Evolutionary conservation across 2,329 filamentous ascomycete species (phyloP).

Genomic region (Acarospora socialis): DNA sequence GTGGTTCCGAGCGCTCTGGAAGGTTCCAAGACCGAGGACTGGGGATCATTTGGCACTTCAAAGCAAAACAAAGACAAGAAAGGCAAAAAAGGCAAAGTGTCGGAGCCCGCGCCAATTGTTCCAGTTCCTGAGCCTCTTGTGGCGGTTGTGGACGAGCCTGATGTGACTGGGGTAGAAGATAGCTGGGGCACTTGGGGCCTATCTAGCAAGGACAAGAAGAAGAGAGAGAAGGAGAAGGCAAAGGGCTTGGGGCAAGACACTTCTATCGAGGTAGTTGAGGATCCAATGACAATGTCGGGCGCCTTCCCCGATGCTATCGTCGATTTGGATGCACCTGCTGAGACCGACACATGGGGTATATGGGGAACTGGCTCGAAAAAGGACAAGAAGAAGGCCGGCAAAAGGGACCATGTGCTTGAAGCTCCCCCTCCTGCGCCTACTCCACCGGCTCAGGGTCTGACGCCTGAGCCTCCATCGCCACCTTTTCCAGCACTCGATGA

Average conservation of each 20-base stretch:
- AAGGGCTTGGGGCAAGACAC: too few species aligned
- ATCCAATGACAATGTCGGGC: slow-evolving; percentile 11
- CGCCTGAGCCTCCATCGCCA: slow-evolving; percentile 23
- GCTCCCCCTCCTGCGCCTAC: slow-evolving; percentile 35
- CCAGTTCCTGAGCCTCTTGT: slow-evolving; percentile 4
- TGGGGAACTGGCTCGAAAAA: slow-evolving; percentile 31
- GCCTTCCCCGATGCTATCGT: slow-evolving; percentile 9
- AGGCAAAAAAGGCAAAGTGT: slow-evolving; percentile 13
- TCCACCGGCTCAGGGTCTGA: slow-evolving; percentile 31
- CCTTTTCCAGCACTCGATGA: slow-evolving; percentile 17
- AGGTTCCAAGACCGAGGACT: slow-evolving; percentile 3
- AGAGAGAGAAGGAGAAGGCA: slow-evolving; percentile 21
- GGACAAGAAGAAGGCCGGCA: slow-evolving; percentile 32
- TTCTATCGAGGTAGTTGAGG: slow-evolving; percentile 9
- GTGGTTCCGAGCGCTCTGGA: slow-evolving; percentile 6
- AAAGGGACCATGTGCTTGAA: slow-evolving; percentile 21
- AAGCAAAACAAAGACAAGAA: slow-evolving; percentile 27
- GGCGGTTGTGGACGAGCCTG: slow-evolving; percentile 7
- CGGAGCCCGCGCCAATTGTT: slow-evolving; percentile 3
- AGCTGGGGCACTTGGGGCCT: slow-evolving; percentile 21
- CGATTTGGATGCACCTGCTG: slow-evolving; percentile 9
- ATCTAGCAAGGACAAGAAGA: slow-evolving; percentile 21
- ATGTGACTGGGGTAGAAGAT: too few species aligned
- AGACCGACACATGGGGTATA: slow-evolving; percentile 19
- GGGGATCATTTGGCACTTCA: slow-evolving; percentile 19